Evolutionary conservation across 345 rosid genomes (phyloP), one percentile per base, ranked within the genome.

Genomic region (Murraya paniculata): DNA sequence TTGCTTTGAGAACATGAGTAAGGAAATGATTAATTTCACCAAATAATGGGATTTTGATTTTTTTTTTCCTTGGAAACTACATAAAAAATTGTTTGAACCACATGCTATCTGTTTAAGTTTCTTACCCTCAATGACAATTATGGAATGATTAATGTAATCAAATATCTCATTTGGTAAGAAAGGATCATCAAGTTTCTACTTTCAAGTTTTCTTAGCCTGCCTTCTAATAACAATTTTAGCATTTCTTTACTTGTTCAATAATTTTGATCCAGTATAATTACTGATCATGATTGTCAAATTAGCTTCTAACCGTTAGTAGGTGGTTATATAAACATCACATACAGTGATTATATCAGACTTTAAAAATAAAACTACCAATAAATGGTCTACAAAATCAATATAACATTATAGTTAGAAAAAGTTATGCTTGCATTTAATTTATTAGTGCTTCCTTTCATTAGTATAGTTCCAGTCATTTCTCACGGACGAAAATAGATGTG

Each of bases 161-260:
- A 75, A 22, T 64, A 48, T 69, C 45, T 75, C 6, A 75, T 64
- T 74, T 72, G 81, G 72, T 64, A 56, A 64, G 65, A 55, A 24
- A 19, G 16, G 33, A 33, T 36, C 9, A 59, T 72, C 66, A 36
- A 30, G 31, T 64, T 75, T 48, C 45, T 19, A 62, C 24, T 62
- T 62, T 13, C 4, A 28, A 3, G 22, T 39, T 73, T 68, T 59
- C 78, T 59, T 68, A 48, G 75, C 58, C 78, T 80, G 64, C 25
- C 77, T 45, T 22, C 22, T 10, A 41, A 36, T 45, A 35, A 35
- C 59, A 77, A 72, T 30, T 71, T 78, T 59, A 60, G 24, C 28
- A 28, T 31, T 9, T 35, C 81, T 66, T 73, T 57, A 28, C 68
- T 65, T 65, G 14, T 28, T 39, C 68, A 22, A 73, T 67, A 79